Conservation (phyloP, 106 monocot species). For the Dendrobium chrysotoxum region DNA sequence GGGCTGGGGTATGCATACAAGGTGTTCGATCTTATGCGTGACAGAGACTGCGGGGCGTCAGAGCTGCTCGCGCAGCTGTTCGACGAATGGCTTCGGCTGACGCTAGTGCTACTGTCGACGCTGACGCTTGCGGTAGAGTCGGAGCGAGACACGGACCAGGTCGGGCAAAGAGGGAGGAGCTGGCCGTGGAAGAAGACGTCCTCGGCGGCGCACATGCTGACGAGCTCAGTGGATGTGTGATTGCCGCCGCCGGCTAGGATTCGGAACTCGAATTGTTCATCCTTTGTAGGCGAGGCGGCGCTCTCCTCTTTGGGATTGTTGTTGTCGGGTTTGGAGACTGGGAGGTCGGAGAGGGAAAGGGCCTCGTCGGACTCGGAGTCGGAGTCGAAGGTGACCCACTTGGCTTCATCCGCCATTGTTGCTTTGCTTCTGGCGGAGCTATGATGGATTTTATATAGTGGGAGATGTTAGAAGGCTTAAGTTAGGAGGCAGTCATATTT, state of each 20-base stretch:
- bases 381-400: constrained; percentile 7
- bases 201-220: constrained; percentile 49
- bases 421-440: background rate
- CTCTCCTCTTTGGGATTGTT: background rate
- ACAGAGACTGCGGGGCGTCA: background rate
- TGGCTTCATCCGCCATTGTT: background rate
- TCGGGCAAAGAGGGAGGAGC: constrained; percentile 40
- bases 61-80: constrained; percentile 19
- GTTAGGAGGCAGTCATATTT: no score
- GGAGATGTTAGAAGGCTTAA: background rate
- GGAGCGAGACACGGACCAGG: background rate
- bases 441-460: background rate
- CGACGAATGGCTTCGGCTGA: constrained; percentile 46
- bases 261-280: constrained; percentile 55
- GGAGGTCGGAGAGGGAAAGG: constrained; percentile 14
- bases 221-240: background rate
- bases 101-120: constrained; percentile 27
- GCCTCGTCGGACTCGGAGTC: constrained; percentile 2
- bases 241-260: constrained; percentile 11
- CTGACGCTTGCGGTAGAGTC: constrained; percentile 1
- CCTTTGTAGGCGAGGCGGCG: background rate
- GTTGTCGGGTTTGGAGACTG: background rate
- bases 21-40: constrained; percentile 18
- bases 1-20: constrained; percentile 62
- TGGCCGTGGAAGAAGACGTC: constrained; percentile 63